Conservation (phyloP, 164 flowering plant genomes). For the Liriodendron chinense region DNA sequence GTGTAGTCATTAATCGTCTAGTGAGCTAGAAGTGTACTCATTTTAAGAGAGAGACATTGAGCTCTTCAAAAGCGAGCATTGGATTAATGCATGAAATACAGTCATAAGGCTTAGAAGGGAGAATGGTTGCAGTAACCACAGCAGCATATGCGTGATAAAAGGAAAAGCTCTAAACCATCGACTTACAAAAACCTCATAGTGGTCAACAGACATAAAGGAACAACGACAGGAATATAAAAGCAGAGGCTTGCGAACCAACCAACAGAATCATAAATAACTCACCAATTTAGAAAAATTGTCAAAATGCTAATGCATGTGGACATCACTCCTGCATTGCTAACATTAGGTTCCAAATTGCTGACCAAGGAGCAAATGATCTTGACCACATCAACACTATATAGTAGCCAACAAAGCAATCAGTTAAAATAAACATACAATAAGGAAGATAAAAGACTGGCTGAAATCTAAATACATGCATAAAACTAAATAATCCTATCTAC, state of each 20-base stretch:
- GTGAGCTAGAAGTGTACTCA: not conserved
- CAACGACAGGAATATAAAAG: too few relatives aligned
- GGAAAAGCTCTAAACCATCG: too few relatives aligned
- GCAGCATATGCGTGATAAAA: not conserved
- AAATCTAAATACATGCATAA: constrained; percentile 1
- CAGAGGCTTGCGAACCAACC: not conserved
- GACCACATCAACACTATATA: constrained; percentile 57
- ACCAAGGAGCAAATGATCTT: constrained; percentile 65
- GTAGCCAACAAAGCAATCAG: constrained; percentile 1
- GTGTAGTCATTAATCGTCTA: too few relatives aligned
- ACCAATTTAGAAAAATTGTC: constrained; percentile 77
- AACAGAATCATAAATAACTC: constrained; percentile 6
- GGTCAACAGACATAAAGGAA: too few relatives aligned
- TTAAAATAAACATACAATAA: not conserved
- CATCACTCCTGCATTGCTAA: constrained; percentile 47
- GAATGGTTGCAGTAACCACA: not conserved
- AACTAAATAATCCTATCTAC: constrained; percentile 3
- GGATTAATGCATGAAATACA: not conserved
- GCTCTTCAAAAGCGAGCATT: too few relatives aligned
- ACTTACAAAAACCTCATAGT: too few relatives aligned
- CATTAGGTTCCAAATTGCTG: constrained; percentile 43
- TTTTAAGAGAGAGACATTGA: not conserved
- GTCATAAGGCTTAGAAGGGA: not conserved
- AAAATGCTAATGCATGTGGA: constrained; percentile 64
- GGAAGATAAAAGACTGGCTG: not conserved